A percentile compares a stretch with the other conserved stretches of the same genome.
phyloP scores from a whole-genome alignment of 129 eudicot genomes.

The Ambrosia trifida region DNA sequence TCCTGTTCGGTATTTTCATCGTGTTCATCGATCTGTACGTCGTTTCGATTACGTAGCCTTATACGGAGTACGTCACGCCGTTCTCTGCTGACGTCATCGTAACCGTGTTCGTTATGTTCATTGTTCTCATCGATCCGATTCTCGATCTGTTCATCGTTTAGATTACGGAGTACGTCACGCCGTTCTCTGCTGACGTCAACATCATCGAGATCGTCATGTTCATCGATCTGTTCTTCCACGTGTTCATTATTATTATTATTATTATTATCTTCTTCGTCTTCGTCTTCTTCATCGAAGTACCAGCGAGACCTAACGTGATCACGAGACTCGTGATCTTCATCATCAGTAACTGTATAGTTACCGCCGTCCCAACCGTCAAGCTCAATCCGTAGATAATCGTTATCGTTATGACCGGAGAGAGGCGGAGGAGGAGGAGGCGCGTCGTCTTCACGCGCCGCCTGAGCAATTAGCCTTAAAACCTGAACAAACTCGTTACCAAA shows the following conservation, averaged over 20 bases:
- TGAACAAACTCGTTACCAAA: slow-evolving; percentile 63
- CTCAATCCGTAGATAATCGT: slow-evolving; percentile 63
- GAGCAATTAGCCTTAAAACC: slow-evolving; percentile 68
- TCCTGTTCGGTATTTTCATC: slow-evolving; percentile 32
- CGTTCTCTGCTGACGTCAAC: slow-evolving; percentile 17
- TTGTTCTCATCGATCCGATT: too few relatives aligned
- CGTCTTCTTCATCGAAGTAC: slow-evolving; percentile 26
- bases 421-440: slow-evolving; percentile 71
- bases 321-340: slow-evolving; percentile 3
- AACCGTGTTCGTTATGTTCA: slow-evolving; percentile 29
- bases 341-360: background rate
- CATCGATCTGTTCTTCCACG: background rate
- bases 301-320: background rate
- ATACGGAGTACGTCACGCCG: slow-evolving; percentile 53
- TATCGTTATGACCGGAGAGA: slow-evolving; percentile 40
- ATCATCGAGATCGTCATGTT: background rate
- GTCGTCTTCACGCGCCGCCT: slow-evolving; percentile 73
- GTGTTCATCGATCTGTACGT: background rate
- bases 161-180: slow-evolving; percentile 40
- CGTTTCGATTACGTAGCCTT: slow-evolving; percentile 44
- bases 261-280: slow-evolving; percentile 31
- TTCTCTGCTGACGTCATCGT: slow-evolving; percentile 36
- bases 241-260: background rate
- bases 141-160: slow-evolving; percentile 25
- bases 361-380: slow-evolving; percentile 62